Percentiles rank a stretch among this genome's conserved stretches.
Evolutionary conservation across 163 green algal species (phyloP).

Genomic region (Trebouxia gelatinosa): DNA sequence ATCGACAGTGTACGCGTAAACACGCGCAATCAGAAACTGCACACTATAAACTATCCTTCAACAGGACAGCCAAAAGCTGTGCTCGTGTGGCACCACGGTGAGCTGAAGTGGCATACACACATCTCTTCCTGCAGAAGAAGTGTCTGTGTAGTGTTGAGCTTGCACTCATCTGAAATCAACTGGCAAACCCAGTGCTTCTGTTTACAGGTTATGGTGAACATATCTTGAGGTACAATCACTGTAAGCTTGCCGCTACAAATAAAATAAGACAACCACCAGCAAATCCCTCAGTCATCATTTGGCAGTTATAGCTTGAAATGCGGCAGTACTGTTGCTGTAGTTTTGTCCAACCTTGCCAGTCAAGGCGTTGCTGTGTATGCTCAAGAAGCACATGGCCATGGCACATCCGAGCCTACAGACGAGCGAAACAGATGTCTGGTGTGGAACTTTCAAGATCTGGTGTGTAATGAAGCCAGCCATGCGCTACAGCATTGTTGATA

Average conservation of each 20-base stretch:
- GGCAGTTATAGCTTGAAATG: too few relatives aligned
- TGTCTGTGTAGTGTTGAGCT: too few relatives aligned
- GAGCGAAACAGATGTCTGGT: slow-evolving; percentile 40
- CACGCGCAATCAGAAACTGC: slow-evolving; percentile 14
- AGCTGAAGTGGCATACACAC: too few relatives aligned
- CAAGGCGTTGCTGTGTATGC: slow-evolving; percentile 61
- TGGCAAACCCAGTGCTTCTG: neutral
- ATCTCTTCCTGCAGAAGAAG: too few relatives aligned
- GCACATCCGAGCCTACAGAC: slow-evolving; percentile 44
- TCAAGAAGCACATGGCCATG: slow-evolving; percentile 65
- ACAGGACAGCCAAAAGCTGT: neutral
- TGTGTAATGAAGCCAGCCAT: slow-evolving; percentile 35
- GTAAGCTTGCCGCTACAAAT: slow-evolving; percentile 27
- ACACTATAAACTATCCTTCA: neutral
- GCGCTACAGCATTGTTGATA: too few relatives aligned
- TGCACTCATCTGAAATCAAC: neutral
- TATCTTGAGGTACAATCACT: slow-evolving; percentile 16
- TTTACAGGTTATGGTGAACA: slow-evolving; percentile 23
- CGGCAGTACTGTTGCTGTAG: slow-evolving; percentile 32
- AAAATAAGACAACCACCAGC: neutral
- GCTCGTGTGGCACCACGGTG: slow-evolving; percentile 6
- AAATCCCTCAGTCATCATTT: too few relatives aligned
- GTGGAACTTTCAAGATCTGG: slow-evolving; percentile 46
- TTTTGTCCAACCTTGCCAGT: slow-evolving; percentile 54
- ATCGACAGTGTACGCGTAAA: neutral